phyloP scores from a whole-genome alignment of 2,329 filamentous ascomycete genomes.

The Periconia sp. region DNA sequence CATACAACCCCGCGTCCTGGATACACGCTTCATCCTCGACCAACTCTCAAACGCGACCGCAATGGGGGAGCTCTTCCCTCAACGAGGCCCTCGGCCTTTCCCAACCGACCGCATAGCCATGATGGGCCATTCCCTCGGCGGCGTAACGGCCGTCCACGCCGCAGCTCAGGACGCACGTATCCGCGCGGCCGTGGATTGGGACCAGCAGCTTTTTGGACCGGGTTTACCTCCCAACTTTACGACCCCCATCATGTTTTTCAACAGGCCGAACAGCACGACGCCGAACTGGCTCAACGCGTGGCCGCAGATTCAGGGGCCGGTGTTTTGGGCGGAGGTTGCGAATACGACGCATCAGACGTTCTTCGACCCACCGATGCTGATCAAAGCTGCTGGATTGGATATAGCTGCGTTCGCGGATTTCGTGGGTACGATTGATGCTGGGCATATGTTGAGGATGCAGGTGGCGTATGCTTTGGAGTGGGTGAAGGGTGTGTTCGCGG shows the following conservation, averaged over 20 bases:
- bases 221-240: background rate
- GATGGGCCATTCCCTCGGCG: constrained; percentile 14
- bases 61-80: constrained; percentile 16
- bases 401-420: background rate
- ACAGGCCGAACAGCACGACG: background rate
- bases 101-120: constrained; percentile 20
- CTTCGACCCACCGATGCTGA: background rate
- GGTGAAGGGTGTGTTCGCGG: constrained; percentile 19
- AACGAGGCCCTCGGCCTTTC: constrained; percentile 15
- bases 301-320: background rate
- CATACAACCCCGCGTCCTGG: constrained; percentile 6
- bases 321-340: background rate
- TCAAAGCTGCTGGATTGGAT: background rate
- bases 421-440: background rate
- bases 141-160: constrained; percentile 16
- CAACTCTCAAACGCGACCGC: constrained; percentile 24
- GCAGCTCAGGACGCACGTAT: constrained; percentile 10
- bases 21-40: constrained; percentile 9
- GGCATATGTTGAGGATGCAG: constrained; percentile 10
- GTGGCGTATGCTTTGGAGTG: constrained; percentile 16
- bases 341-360: background rate
- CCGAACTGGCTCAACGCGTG: background rate
- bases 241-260: background rate
- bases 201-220: too few species aligned
- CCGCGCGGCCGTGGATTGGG: background rate